These are phyloP conservation scores for Fraxinus excelsior DNA, from an alignment of 257 asterid genomes.

Conservation along the genomic window DNA sequence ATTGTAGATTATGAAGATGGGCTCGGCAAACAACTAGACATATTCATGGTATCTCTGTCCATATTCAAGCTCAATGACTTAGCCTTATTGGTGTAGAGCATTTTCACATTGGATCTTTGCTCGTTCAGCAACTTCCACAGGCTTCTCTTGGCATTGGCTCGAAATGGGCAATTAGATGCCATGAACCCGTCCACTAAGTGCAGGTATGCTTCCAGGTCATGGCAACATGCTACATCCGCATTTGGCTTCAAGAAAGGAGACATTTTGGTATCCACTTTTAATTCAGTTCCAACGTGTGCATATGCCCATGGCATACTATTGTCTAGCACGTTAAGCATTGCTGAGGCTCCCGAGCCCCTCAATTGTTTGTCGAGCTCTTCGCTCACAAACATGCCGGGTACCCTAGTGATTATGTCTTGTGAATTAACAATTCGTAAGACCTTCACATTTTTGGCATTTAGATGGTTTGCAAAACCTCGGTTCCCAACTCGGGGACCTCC, in stretches of 20 bases:
- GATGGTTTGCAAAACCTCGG: constrained; percentile 55
- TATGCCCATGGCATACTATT: constrained; percentile 88
- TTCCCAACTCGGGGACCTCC: constrained; percentile 95
- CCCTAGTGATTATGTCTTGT: constrained; percentile 73
- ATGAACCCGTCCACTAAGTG: constrained; percentile 88
- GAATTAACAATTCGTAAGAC: constrained; percentile 72
- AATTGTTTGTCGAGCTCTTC: constrained; percentile 65
- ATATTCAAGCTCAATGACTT: constrained; percentile 54
- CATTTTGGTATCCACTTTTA: constrained; percentile 74
- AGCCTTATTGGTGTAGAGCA: constrained; percentile 69
- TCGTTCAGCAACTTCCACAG: constrained; percentile 69
- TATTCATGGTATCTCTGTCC: constrained; percentile 27
- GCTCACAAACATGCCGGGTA: constrained; percentile 91
- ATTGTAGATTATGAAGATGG: constrained; percentile 48
- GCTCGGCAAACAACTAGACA: constrained; percentile 70
- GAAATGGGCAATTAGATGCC: constrained; percentile 81
- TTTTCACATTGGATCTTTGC: constrained; percentile 72
- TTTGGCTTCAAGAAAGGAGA: constrained; percentile 74
- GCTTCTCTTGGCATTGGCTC: constrained; percentile 90
- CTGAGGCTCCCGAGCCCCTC: constrained; percentile 40
- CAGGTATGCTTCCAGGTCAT: constrained; percentile 88
- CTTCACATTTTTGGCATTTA: constrained; percentile 50
- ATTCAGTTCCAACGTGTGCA: constrained; percentile 74
- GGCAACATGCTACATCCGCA: constrained; percentile 91
- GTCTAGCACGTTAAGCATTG: constrained; percentile 49